phyloP scores from a whole-genome alignment of 1,284 basidiomycete genomes.

The Inonotus hispidus region DNA sequence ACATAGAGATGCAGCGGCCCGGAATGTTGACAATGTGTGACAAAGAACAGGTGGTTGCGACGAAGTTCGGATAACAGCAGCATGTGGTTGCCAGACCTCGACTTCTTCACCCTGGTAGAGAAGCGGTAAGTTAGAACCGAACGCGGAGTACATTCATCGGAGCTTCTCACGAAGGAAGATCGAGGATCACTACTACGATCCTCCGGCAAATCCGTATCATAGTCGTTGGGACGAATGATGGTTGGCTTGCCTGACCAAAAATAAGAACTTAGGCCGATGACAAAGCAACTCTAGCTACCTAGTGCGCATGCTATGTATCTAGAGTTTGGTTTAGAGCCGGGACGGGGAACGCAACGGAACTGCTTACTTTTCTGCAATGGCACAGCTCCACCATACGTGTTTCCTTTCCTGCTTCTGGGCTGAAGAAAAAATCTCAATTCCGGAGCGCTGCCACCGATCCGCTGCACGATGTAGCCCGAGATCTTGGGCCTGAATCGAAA shows the following conservation, averaged over 20 bases:
- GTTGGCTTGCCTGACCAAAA: conserved; percentile 53
- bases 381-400: conserved; percentile 81
- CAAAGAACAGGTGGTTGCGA: conserved; percentile 39
- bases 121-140: not conserved
- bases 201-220: conserved; percentile 63
- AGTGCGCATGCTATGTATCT: conserved; percentile 19
- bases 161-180: not conserved
- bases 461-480: conserved; percentile 79
- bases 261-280: not conserved
- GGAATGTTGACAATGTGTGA: conserved; percentile 54
- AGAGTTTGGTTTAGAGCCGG: not conserved
- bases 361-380: conserved; percentile 65
- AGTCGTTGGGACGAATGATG: conserved; percentile 68
- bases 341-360: not conserved
- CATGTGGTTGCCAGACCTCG: conserved; percentile 49
- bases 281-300: conserved; percentile 5
- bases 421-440: conserved; percentile 59
- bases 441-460: conserved; percentile 67
- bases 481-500: conserved; percentile 63
- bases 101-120: conserved; percentile 46
- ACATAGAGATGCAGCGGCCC: conserved; percentile 58
- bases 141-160: not conserved
- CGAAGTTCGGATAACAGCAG: conserved; percentile 33
- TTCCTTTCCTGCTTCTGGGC: conserved; percentile 73
- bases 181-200: not conserved